Base-by-base conservation (phyloP, 2,329 filamentous ascomycete species). In the Aspergillus neoniger region DNA sequence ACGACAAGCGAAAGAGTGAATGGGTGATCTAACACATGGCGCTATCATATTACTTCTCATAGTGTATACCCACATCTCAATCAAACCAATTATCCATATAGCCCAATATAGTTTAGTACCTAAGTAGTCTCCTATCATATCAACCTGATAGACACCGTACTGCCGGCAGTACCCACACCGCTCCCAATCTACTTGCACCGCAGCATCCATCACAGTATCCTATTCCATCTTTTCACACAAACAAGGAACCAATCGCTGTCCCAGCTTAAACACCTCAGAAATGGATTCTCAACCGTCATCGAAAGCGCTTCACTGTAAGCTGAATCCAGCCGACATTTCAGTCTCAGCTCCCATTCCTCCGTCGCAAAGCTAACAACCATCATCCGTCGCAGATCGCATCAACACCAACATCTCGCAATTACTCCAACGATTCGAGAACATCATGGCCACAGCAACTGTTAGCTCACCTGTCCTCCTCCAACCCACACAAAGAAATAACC, bases 401-500 rank as follows among this genome's bases (percentile, higher is more conserved):
- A 78, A 79, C 62, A 69, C 70, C 59, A 72, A 81, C 62, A 72
- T 81, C 61, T 74, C 77, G 17, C 77, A 80, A 61, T 71, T 82
- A 32, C 72, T 85, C 19, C 80, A 82, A 65, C 80, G 82, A 38
- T 86, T 85, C 68, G 80, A 85, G 61, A 83, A 82, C 44, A 82
- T 86, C 54, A 78, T 87, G 66, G 78, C 80, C 6, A 81, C 82
- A 43, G 80, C 83, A 9, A 80, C 81, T 3, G 83, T 85, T 70
- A 60, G 70, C 59, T 32, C 28, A 8, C 15, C 10, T 1, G 9
- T 7, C 12, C 17, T 17, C 9, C 3, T 17, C 10, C 15, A 21
- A 30, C 15, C 1, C 6, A 14, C 3, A 25, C 14, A 17, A 17
- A 10, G 0, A 5, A n/a, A 14, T 9, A 15, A 25, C 9, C 28